Conservation (phyloP, 352 stramenopile genomes). For the Phytophthora foliorum region DNA sequence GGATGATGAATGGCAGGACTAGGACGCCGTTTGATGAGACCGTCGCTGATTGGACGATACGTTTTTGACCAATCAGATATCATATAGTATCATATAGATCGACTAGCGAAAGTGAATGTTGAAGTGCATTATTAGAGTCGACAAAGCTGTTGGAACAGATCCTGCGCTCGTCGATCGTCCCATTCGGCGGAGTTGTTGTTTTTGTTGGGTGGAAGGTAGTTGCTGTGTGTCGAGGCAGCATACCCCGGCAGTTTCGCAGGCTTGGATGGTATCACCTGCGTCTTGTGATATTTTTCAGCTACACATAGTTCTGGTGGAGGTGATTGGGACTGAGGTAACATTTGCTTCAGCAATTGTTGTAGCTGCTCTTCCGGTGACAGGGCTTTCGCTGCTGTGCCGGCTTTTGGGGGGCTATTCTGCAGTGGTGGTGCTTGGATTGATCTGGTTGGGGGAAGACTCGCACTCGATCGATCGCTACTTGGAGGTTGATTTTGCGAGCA, state of each 20-base stretch:
- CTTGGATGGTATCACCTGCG: slow-evolving; percentile 19
- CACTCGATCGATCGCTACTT: slow-evolving; percentile 5
- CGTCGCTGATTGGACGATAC: slow-evolving; percentile 9
- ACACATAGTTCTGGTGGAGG: neutral
- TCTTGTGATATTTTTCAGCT: slow-evolving; percentile 12
- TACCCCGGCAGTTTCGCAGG: slow-evolving; percentile 4
- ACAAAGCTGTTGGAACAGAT: slow-evolving; percentile 79
- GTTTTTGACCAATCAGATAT: slow-evolving; percentile 28
- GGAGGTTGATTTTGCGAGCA: slow-evolving; percentile 25
- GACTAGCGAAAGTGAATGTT: slow-evolving; percentile 14
- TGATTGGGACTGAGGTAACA: slow-evolving; percentile 38
- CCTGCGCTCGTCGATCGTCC: slow-evolving; percentile 64
- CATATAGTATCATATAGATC: too few relatives aligned
- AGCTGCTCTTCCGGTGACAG: slow-evolving; percentile 60
- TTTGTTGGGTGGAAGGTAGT: slow-evolving; percentile 2
- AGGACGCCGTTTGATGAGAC: slow-evolving; percentile 7
- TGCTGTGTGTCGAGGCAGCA: neutral
- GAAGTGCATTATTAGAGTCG: slow-evolving; percentile 43
- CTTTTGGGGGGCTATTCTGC: neutral
- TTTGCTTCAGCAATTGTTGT: slow-evolving; percentile 61
- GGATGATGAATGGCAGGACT: slow-evolving; percentile 15
- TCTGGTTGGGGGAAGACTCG: slow-evolving; percentile 18
- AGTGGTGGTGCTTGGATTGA: slow-evolving; percentile 1
- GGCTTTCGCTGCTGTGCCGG: neutral
- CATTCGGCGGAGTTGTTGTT: slow-evolving; percentile 41